Evolutionary conservation across 1,139 yeast species (phyloP).

Genomic region (Ashbya aceris): DNA sequence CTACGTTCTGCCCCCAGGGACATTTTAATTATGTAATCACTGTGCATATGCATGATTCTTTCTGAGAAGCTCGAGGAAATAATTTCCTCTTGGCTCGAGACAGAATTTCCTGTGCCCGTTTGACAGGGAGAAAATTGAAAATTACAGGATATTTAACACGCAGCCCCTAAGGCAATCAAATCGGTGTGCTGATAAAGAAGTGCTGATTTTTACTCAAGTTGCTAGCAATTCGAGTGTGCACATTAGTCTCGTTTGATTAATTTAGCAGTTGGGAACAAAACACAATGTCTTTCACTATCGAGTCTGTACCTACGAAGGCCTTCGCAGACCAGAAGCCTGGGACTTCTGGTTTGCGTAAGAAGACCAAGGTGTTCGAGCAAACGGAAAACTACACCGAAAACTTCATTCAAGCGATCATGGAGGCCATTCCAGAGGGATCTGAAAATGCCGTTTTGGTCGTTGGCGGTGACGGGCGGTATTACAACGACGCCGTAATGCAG

Average conservation of each 20-base stretch:
- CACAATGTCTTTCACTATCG: slow-evolving; percentile 18
- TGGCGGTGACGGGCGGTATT: slow-evolving; percentile 96
- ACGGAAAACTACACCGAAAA: slow-evolving; percentile 82
- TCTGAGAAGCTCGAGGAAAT: no score
- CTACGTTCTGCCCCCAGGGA: no score
- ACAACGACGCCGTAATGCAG: slow-evolving; percentile 74
- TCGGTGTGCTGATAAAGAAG: no score
- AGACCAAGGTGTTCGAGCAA: slow-evolving; percentile 67
- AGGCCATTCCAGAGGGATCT: slow-evolving; percentile 85
- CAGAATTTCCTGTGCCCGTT: no score
- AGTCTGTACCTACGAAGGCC: slow-evolving; percentile 47
- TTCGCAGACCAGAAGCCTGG: slow-evolving; percentile 95
- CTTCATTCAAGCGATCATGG: slow-evolving; percentile 78
- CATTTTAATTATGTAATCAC: no score
- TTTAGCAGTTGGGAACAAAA: not conserved
- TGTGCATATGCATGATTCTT: no score
- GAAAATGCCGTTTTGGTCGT: slow-evolving; percentile 69
- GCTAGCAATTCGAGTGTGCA: no score
- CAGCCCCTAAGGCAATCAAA: no score
- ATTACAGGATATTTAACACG: not conserved
- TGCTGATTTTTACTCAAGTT: no score
- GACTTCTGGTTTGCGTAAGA: slow-evolving; percentile 91
- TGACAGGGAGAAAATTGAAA: not conserved
- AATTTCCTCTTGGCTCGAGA: no score
- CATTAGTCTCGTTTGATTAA: no score